A percentile compares a stretch with the other conserved stretches of the same genome.
Evolutionary conservation across 257 asterid genomes (phyloP).

Genomic region (Mitragyna speciosa): DNA sequence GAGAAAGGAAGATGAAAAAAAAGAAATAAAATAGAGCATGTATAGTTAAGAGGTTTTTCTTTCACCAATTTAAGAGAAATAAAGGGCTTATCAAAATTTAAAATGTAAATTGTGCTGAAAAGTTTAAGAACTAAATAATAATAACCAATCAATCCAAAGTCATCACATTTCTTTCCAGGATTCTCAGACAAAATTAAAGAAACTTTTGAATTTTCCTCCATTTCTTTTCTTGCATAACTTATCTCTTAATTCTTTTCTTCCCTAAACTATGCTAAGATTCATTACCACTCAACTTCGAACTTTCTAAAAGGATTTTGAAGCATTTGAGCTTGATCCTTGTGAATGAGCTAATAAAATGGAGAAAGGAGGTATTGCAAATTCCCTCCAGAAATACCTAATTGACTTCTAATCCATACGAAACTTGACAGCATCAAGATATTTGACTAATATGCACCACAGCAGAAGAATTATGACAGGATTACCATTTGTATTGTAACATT

Average conservation of each 20-base stretch:
- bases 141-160: not conserved
- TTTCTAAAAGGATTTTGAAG: not conserved
- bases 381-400: not conserved
- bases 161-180: not conserved
- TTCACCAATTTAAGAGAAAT: not conserved
- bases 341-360: not conserved
- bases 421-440: constrained; percentile 8
- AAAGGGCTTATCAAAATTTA: not conserved
- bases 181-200: not conserved
- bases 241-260: not conserved
- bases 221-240: not conserved
- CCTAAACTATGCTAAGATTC: not conserved
- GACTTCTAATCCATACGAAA: not conserved
- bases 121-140: not conserved
- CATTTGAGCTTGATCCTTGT: not conserved
- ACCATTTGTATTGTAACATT: not conserved
- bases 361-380: not conserved
- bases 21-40: not conserved
- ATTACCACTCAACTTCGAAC: not conserved
- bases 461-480: not conserved
- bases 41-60: not conserved
- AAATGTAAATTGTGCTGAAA: not conserved
- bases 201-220: not conserved
- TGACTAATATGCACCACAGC: not conserved
- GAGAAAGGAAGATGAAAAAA: not conserved